Percentiles rank a stretch among this genome's conserved stretches.
Evolutionary conservation across 108 stramenopile genomes (phyloP).

Genomic region (Chaetoceros muelleri): DNA sequence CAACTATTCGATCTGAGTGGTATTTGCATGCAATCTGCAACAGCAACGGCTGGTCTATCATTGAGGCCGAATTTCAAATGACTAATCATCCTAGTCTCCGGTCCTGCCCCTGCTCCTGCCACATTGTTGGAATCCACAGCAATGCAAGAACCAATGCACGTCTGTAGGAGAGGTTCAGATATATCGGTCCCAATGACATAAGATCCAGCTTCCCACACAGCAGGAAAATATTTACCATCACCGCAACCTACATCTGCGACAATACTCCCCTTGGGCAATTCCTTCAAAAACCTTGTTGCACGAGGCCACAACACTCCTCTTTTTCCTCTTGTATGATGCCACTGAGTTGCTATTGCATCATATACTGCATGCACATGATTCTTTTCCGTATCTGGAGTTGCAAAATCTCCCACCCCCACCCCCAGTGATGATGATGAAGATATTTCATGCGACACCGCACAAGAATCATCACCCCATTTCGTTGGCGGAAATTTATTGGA

Average conservation of each 20-base stretch:
- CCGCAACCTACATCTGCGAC: slow-evolving; percentile 97
- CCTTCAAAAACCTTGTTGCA: slow-evolving; percentile 76
- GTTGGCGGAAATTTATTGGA: slow-evolving; percentile 49
- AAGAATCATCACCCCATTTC: slow-evolving; percentile 36
- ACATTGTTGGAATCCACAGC: slow-evolving; percentile 19
- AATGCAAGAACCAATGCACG: not conserved
- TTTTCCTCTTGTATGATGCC: slow-evolving; percentile 94
- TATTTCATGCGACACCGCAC: not conserved
- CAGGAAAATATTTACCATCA: slow-evolving; percentile 91
- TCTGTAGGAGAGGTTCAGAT: slow-evolving; percentile 54
- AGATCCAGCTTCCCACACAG: slow-evolving; percentile 58
- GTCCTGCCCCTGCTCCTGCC: slow-evolving; percentile 20
- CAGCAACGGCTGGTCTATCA: slow-evolving; percentile 66
- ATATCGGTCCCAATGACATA: slow-evolving; percentile 93
- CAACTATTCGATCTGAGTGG: slow-evolving; percentile 69
- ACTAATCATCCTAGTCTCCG: slow-evolving; percentile 50
- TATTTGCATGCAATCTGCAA: slow-evolving; percentile 83
- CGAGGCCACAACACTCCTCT: slow-evolving; percentile 93
- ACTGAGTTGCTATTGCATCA: slow-evolving; percentile 94
- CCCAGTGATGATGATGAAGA: not conserved
- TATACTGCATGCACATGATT: slow-evolving; percentile 94
- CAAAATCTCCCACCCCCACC: slow-evolving; percentile 5
- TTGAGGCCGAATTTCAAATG: slow-evolving; percentile 34
- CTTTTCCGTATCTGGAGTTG: slow-evolving; percentile 77
- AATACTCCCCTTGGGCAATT: slow-evolving; percentile 62